phyloP scores from a whole-genome alignment of 306 rosid genomes.

The Astragalus glycyphyllos region DNA sequence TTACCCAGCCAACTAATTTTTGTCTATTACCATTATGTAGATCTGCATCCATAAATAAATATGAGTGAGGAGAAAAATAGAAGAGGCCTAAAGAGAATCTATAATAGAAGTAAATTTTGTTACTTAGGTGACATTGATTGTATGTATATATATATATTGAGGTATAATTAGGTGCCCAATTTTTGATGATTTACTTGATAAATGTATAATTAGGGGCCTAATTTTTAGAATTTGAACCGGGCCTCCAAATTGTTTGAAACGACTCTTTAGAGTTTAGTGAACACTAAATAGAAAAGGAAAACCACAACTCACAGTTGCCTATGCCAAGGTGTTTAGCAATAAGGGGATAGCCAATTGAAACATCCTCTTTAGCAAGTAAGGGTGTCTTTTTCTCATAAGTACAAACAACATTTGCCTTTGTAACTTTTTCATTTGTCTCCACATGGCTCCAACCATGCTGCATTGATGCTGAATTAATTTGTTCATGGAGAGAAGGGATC shows the following conservation, averaged over 20 bases:
- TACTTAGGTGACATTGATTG: too few relatives aligned
- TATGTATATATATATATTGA: too few relatives aligned
- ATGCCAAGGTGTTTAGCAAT: conserved; percentile 50
- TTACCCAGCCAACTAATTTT: conserved; percentile 70
- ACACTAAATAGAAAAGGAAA: conserved; percentile 13
- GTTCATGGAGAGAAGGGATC: conserved; percentile 62
- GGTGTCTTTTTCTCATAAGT: conserved; percentile 50
- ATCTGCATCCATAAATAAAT: conserved; percentile 60
- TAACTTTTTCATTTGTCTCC: conserved; percentile 43
- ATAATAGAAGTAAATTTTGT: too few relatives aligned
- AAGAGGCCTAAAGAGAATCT: too few relatives aligned
- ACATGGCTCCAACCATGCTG: conserved; percentile 41
- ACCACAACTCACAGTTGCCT: conserved; percentile 61
- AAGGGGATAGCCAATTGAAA: conserved; percentile 55
- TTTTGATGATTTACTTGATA: too few relatives aligned
- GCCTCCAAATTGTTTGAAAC: too few relatives aligned
- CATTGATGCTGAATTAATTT: conserved; percentile 54
- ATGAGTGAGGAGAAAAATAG: too few relatives aligned
- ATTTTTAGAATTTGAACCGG: too few relatives aligned
- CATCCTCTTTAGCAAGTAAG: conserved; percentile 53
- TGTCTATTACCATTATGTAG: conserved; percentile 58
- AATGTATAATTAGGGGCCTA: too few relatives aligned
- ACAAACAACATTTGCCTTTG: conserved; percentile 32
- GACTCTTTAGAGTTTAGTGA: not conserved
- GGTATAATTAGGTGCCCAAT: too few relatives aligned